phyloP scores from a whole-genome alignment of 768 basidiomycete genomes.

The Mycena epipterygia region DNA sequence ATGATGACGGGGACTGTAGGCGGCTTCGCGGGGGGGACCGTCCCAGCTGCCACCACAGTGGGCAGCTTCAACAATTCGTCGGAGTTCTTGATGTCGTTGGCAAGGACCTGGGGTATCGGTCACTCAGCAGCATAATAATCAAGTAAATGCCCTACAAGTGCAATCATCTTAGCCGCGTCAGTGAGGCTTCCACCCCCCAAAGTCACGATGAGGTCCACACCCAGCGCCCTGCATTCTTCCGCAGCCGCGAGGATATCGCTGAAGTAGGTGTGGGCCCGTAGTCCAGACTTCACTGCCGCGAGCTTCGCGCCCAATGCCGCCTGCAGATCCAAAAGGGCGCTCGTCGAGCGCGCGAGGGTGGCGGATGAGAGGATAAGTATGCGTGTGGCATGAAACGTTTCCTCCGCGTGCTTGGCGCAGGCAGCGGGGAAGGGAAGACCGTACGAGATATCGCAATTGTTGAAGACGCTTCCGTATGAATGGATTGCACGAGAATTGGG shows the following conservation, averaged over 20 bases:
- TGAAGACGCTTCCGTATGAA: background rate
- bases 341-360: conserved; percentile 6
- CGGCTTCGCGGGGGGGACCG: background rate
- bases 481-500: background rate
- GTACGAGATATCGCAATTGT: conserved; percentile 1
- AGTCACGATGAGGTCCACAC: conserved; percentile 11
- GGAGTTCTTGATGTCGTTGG: background rate
- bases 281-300: background rate
- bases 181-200: conserved; percentile 10
- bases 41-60: background rate
- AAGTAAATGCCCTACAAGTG: too few relatives aligned
- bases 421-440: too few relatives aligned
- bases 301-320: background rate
- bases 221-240: background rate
- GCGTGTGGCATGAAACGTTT: too few relatives aligned
- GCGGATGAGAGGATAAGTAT: background rate
- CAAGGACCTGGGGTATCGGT: conserved; percentile 1
- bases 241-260: conserved; percentile 4
- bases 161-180: too few relatives aligned
- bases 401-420: too few relatives aligned
- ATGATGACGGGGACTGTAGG: conserved; percentile 2
- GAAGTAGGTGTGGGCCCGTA: conserved; percentile 10
- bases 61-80: background rate
- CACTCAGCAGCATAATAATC: too few relatives aligned
- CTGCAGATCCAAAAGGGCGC: background rate